These are phyloP conservation scores for Colletotrichum scovillei DNA, from an alignment of 2,329 filamentous ascomycete genomes.

Conservation along the genomic window DNA sequence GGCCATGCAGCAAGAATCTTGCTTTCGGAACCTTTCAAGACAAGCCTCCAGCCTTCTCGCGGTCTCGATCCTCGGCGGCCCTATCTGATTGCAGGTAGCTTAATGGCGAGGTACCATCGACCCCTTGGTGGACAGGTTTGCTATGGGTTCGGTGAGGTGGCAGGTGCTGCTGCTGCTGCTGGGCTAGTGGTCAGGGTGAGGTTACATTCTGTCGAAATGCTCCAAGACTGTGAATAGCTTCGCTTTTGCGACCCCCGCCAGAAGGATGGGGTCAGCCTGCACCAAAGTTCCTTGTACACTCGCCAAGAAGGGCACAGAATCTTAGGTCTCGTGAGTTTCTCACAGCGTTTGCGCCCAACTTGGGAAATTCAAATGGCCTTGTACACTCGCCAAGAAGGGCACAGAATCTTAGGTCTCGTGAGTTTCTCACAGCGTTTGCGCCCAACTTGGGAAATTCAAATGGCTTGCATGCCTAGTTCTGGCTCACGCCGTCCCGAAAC, in stretches of 20 bases:
- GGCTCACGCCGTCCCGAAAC: conserved; percentile 8
- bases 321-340: background rate
- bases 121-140: background rate
- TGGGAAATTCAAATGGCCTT: too few relatives aligned
- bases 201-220: conserved; percentile 16
- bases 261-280: background rate
- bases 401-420: background rate
- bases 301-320: background rate
- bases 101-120: conserved; percentile 10
- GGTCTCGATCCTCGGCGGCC: conserved; percentile 20
- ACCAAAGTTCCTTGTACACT: background rate
- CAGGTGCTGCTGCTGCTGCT: background rate
- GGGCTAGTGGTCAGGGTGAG: background rate
- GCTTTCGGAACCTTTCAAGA: background rate
- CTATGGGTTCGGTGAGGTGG: conserved; percentile 30
- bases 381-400: background rate
- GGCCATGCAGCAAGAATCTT: conserved; percentile 11
- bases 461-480: background rate
- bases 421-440: background rate
- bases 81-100: conserved; percentile 8
- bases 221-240: conserved; percentile 32
- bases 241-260: background rate
- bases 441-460: background rate
- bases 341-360: conserved; percentile 1
- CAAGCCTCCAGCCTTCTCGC: background rate